Conservation (phyloP, 352 stramenopile species). For the Pythium biforme region DNA sequence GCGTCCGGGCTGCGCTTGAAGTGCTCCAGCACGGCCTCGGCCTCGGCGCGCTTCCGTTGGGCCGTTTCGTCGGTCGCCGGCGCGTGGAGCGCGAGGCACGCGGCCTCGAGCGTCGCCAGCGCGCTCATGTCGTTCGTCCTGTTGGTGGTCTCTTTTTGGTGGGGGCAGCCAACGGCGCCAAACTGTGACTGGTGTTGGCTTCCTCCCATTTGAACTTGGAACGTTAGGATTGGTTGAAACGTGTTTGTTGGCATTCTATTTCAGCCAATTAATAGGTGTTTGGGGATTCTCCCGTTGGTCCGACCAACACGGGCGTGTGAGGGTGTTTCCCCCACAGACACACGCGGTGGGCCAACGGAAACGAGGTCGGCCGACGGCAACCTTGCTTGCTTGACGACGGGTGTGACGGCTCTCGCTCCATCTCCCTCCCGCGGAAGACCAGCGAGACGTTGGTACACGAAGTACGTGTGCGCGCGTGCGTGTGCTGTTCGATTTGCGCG, state of each 20-base stretch:
- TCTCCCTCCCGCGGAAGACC: too few species aligned
- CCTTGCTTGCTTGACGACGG: too few species aligned
- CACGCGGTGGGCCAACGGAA: constrained; percentile 7
- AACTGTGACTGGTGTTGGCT: constrained; percentile 18
- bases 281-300: background rate
- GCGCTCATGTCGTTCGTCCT: constrained; percentile 22
- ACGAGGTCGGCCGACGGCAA: background rate
- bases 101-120: constrained; percentile 66
- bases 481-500: constrained; percentile 13
- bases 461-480: background rate
- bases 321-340: background rate
- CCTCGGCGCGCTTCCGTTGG: constrained; percentile 53
- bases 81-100: constrained; percentile 70
- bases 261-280: constrained; percentile 9
- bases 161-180: background rate
- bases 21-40: constrained; percentile 63
- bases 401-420: too few species aligned
- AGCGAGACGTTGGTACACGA: too few species aligned
- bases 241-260: background rate
- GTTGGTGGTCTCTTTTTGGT: background rate
- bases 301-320: too few species aligned
- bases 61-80: constrained; percentile 47
- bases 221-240: constrained; percentile 24
- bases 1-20: constrained; percentile 81
- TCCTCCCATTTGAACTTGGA: background rate